Conservation (phyloP, 768 basidiomycete species). For the Suillus alpinus region DNA sequence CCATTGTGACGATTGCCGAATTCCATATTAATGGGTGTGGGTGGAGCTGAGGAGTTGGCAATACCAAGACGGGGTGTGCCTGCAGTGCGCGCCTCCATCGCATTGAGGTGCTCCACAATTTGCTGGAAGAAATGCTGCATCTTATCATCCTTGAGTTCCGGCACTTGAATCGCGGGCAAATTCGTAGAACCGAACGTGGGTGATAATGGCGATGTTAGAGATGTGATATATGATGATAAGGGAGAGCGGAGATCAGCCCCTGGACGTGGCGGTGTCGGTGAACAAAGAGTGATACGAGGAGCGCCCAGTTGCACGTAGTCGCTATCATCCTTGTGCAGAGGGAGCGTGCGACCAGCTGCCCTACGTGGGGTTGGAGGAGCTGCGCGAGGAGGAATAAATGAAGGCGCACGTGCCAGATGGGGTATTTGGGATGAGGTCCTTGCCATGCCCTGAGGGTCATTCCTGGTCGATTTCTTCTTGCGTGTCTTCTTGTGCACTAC, state of each 20-base stretch:
- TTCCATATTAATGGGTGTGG: constrained; percentile 16
- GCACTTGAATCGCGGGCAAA: constrained; percentile 54
- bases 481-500: constrained; percentile 32
- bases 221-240: constrained; percentile 21
- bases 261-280: constrained; percentile 24
- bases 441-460: constrained; percentile 18
- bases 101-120: constrained; percentile 75
- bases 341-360: constrained; percentile 34
- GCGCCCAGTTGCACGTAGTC: constrained; percentile 13
- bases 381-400: constrained; percentile 49
- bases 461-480: constrained; percentile 33
- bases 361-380: constrained; percentile 63
- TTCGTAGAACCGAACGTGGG: constrained; percentile 28
- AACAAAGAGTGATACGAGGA: constrained; percentile 26
- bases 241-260: constrained; percentile 16
- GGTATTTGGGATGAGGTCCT: constrained; percentile 23
- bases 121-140: constrained; percentile 86
- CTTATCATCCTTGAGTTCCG: constrained; percentile 68
- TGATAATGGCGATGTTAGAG: constrained; percentile 28
- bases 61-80: constrained; percentile 16
- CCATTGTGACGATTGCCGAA: constrained; percentile 16
- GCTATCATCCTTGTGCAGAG: constrained; percentile 13
- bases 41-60: constrained; percentile 5
- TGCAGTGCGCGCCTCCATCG: constrained; percentile 57
- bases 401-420: constrained; percentile 28